A percentile compares a stretch with the other conserved stretches of the same genome.
These are phyloP conservation scores for Nigrospora osmanthi DNA, from an alignment of 2,329 filamentous ascomycete genomes.

Conservation along the genomic window DNA sequence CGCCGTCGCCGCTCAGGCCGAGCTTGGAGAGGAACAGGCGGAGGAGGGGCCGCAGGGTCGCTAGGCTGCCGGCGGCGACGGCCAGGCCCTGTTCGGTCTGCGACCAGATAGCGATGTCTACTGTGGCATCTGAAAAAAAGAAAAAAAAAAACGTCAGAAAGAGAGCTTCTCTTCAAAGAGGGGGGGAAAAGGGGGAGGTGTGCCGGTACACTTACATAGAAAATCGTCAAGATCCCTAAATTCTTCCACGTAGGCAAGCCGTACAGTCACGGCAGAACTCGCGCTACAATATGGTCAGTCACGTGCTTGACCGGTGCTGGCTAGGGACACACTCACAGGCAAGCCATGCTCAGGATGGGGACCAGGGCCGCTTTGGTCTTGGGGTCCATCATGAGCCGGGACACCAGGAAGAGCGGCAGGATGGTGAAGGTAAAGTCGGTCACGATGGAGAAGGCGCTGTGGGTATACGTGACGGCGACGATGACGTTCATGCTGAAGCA, in stretches of 20 bases:
- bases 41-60: slow-evolving; percentile 4
- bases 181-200: background rate
- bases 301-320: no score
- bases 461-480: slow-evolving; percentile 2
- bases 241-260: background rate
- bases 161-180: no score
- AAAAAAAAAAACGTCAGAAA: background rate
- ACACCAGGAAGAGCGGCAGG: slow-evolving; percentile 3
- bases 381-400: slow-evolving; percentile 4
- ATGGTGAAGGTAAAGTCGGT: slow-evolving; percentile 3
- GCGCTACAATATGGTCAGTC: background rate
- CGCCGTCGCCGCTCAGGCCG: no score
- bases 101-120: slow-evolving; percentile 5
- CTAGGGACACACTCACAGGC: slow-evolving; percentile 10
- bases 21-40: background rate
- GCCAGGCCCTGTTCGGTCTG: slow-evolving; percentile 1
- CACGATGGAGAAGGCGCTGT: slow-evolving; percentile 1
- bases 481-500: background rate
- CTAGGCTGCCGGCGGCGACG: slow-evolving; percentile 4
- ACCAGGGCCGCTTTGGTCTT: slow-evolving; percentile 21
- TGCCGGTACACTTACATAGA: background rate
- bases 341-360: slow-evolving; percentile 38
- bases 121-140: background rate
- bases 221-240: background rate
- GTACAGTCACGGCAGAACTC: background rate